Evolutionary conservation across 345 rosid species (phyloP).

Genomic region (Murraya koenigii): DNA sequence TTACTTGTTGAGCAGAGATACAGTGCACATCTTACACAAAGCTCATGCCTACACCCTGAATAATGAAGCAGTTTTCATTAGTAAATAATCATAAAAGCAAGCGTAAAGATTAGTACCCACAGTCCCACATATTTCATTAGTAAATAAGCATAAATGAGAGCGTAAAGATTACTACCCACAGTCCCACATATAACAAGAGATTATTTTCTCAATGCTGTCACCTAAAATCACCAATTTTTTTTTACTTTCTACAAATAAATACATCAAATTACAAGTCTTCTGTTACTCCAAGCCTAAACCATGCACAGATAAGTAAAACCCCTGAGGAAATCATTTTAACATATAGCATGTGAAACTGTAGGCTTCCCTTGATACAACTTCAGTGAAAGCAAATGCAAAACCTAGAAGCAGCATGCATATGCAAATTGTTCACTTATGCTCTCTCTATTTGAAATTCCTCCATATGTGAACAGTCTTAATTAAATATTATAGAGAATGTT

Average conservation of each 20-base stretch:
- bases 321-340: background rate
- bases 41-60: constrained; percentile 92
- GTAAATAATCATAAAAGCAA: background rate
- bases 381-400: background rate
- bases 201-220: background rate
- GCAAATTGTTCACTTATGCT: background rate
- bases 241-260: background rate
- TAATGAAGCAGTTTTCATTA: constrained; percentile 7
- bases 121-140: too few species aligned
- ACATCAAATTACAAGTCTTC: background rate
- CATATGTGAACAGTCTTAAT: background rate
- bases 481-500: background rate
- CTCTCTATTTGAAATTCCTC: background rate
- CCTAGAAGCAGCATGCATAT: background rate
- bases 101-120: constrained; percentile 1
- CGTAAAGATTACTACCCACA: too few species aligned
- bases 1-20: constrained; percentile 90
- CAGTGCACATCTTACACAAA: constrained; percentile 90
- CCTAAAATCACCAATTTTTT: background rate
- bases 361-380: background rate
- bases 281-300: background rate
- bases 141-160: too few species aligned
- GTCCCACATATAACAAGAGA: background rate
- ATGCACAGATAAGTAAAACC: background rate
- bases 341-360: background rate